phyloP scores from a whole-genome alignment of 371 early-diverging fungal genomes.

The Globomyces sp. region DNA sequence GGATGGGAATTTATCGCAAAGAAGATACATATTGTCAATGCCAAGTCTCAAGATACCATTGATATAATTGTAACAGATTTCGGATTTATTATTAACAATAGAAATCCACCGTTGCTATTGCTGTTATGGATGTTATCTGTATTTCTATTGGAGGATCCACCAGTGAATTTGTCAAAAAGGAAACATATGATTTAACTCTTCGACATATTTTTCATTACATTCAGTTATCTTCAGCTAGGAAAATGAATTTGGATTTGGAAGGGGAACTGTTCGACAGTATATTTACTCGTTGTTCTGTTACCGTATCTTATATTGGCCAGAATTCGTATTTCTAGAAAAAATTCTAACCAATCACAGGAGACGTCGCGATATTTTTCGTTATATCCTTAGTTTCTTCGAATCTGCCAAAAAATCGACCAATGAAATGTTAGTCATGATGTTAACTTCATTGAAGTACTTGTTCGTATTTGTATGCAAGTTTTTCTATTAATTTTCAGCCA shows the following conservation, averaged over 20 bases:
- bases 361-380: conserved; percentile 31
- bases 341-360: conserved; percentile 5
- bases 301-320: conserved; percentile 40
- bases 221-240: conserved; percentile 20
- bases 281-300: conserved; percentile 33
- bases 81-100: not conserved
- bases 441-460: conserved; percentile 40
- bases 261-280: conserved; percentile 41
- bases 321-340: not conserved
- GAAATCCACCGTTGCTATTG: conserved; percentile 17
- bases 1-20: conserved; percentile 40
- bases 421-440: conserved; percentile 42
- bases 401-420: conserved; percentile 26
- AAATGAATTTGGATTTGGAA: conserved; percentile 30
- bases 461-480: conserved; percentile 24
- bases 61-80: conserved; percentile 30
- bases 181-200: conserved; percentile 33
- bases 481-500: conserved; percentile 19
- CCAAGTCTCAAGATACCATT: conserved; percentile 26
- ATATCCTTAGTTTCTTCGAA: conserved; percentile 32
- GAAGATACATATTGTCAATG: conserved; percentile 20
- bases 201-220: conserved; percentile 38
- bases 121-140: conserved; percentile 20
- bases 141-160: conserved; percentile 11
- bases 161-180: conserved; percentile 23